A percentile compares a stretch with the other conserved stretches of the same genome.
These are phyloP conservation scores for Russula lepida DNA, from an alignment of 768 basidiomycete species.

Conservation along the genomic window DNA sequence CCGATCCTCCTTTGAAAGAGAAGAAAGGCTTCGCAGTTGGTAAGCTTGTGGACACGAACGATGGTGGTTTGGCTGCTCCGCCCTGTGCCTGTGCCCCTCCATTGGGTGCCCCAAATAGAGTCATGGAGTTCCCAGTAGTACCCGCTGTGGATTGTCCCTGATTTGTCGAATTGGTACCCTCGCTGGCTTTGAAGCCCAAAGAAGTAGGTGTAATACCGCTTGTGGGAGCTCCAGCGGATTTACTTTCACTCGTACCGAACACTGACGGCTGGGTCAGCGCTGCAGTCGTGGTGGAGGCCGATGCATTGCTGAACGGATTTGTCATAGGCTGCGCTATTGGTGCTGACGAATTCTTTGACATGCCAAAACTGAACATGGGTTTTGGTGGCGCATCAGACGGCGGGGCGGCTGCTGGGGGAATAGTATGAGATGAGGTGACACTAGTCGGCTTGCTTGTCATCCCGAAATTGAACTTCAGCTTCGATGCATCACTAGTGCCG, in stretches of 20 bases:
- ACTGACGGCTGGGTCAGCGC: neutral
- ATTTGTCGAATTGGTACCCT: neutral
- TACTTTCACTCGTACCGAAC: constrained; percentile 2
- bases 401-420: constrained; percentile 5
- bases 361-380: constrained; percentile 2
- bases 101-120: neutral
- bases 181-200: neutral
- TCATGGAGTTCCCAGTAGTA: neutral
- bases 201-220: neutral
- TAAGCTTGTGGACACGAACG: neutral
- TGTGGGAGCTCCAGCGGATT: neutral
- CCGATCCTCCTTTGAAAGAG: constrained; percentile 2
- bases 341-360: neutral
- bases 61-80: neutral
- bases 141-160: neutral
- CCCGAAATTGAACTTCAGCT: constrained; percentile 21
- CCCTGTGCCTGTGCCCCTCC: neutral
- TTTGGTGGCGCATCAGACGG: constrained; percentile 5
- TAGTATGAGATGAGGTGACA: neutral
- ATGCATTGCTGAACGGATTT: constrained; percentile 11
- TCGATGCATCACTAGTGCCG: constrained; percentile 2
- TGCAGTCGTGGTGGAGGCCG: neutral
- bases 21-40: neutral
- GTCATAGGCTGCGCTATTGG: constrained; percentile 1
- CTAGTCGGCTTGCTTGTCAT: constrained; percentile 17